Evolutionary conservation across 176 grass and related monocot genomes (phyloP), one percentile per base, ranked within the genome.

Genomic region (Raddia distichophylla): DNA sequence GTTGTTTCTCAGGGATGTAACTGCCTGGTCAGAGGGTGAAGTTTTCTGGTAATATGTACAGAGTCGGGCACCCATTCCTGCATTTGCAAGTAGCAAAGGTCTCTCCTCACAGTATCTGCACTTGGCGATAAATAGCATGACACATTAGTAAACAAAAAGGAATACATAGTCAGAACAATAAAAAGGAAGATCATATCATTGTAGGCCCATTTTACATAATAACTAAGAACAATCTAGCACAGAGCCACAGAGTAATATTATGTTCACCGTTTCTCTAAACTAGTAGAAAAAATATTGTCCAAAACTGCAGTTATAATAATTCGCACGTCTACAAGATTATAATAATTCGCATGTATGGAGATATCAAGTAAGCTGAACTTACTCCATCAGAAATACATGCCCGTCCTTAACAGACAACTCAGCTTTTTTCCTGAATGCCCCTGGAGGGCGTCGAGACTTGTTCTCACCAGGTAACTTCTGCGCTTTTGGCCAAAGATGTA

Each of bases 11-110:
- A 98, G 76, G 54, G 86, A 91, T 74, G 75, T 33, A 77, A 82
- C 90, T 78, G 93, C 78, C 79, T 85, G 90, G 51, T 98, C 95
- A 71, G 84, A 35, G 6, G 88, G 84, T 80, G 91, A 83, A 61
- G 77, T 89, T 88, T 95, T 98, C 79, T 93, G 92, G 84, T 98
- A 98, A 87, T 98, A 98, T 58, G 95, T 93, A 84, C 92, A 98
- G 47, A 95, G 89, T 80, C 95, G 87, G 35, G 93, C 90, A 45
- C 90, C 95, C 95, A 98, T 98, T 90, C 95, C 95, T 78, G 86
- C 75, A 91, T 98, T 98, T 58, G 86, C 80, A 27, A 95, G 84
- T 73, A 98, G 78, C 57, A 98, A 91, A 63, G 96, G 96, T 74
- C 92, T 91, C 86, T 98, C 96, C 83, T 98, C 96, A 76, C 96